phyloP scores from a whole-genome alignment of 2,329 filamentous ascomycete genomes.

The Calycina herbarum region DNA sequence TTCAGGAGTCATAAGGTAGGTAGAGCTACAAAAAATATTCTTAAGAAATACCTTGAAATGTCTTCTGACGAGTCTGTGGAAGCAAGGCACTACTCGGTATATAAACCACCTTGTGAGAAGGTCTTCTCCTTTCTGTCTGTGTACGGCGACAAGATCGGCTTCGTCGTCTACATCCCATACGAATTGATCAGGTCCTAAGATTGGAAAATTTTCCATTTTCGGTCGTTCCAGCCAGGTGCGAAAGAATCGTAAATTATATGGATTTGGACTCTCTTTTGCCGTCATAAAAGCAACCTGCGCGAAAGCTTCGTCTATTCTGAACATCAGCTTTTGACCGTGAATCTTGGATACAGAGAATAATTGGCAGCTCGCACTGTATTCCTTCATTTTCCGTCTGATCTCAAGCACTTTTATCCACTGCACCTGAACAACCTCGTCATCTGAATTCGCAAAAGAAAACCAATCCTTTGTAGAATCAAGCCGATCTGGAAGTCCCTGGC shows the following conservation, averaged over 20 bases:
- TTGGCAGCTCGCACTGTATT: constrained; percentile 24
- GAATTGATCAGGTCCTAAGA: constrained; percentile 20
- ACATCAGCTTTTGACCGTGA: not conserved
- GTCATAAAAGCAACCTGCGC: not conserved
- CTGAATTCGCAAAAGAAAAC: not conserved
- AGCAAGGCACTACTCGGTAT: not conserved
- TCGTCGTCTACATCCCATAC: constrained; percentile 15
- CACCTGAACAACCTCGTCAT: not conserved
- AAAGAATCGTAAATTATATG: constrained; percentile 6
- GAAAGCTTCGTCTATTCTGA: not conserved
- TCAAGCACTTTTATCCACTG: constrained; percentile 20
- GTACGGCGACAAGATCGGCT: not conserved
- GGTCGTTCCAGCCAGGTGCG: constrained; percentile 23
- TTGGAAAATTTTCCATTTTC: constrained; percentile 21
- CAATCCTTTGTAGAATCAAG: not conserved
- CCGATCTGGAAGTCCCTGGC: not conserved
- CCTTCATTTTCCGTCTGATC: constrained; percentile 19
- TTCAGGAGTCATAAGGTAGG: not conserved
- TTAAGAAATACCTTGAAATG: not conserved
- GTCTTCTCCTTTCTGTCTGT: not conserved
- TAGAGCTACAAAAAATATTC: not conserved
- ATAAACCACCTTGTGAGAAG: not conserved
- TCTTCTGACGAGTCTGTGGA: not conserved
- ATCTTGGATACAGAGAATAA: not conserved
- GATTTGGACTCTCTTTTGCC: not conserved